A percentile compares a stretch with the other conserved stretches of the same genome.
These are phyloP conservation scores for Bretschneidera sinensis DNA, from an alignment of 345 rosid species.

Conservation along the genomic window DNA sequence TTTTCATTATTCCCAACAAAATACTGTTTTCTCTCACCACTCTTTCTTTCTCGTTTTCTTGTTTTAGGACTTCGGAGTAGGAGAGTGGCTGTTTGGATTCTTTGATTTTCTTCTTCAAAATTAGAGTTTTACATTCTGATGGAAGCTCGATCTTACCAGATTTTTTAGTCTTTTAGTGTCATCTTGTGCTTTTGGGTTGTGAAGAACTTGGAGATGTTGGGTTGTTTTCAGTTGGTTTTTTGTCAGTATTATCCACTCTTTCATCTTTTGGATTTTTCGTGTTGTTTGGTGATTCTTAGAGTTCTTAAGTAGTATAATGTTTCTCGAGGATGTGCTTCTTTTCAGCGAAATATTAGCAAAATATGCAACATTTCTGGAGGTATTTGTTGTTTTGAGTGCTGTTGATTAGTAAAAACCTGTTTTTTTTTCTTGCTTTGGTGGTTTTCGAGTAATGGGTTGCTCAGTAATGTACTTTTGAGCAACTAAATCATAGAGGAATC, in stretches of 20 bases:
- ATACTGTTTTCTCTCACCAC: conserved; percentile 3
- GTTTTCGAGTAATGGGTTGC: neutral
- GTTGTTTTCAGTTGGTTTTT: neutral
- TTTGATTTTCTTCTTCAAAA: neutral
- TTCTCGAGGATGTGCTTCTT: no score
- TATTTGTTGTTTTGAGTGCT: no score
- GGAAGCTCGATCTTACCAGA: neutral
- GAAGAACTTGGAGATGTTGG: no score
- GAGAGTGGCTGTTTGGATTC: no score
- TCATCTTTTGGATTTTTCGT: neutral
- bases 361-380: no score
- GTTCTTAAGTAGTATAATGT: neutral
- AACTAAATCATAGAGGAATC: neutral
- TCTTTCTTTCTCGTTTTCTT: neutral
- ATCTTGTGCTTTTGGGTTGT: neutral
- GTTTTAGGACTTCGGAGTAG: neutral
- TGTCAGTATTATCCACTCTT: no score
- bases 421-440: neutral
- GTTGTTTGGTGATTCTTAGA: neutral
- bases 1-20: conserved; percentile 14
- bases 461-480: neutral
- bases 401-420: no score
- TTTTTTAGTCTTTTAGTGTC: neutral
- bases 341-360: no score
- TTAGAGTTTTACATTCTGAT: neutral